Percentiles rank a stretch among this genome's conserved stretches.
These are phyloP conservation scores for Magnolia sinica DNA, from an alignment of 164 flowering plant genomes.

Conservation along the genomic window DNA sequence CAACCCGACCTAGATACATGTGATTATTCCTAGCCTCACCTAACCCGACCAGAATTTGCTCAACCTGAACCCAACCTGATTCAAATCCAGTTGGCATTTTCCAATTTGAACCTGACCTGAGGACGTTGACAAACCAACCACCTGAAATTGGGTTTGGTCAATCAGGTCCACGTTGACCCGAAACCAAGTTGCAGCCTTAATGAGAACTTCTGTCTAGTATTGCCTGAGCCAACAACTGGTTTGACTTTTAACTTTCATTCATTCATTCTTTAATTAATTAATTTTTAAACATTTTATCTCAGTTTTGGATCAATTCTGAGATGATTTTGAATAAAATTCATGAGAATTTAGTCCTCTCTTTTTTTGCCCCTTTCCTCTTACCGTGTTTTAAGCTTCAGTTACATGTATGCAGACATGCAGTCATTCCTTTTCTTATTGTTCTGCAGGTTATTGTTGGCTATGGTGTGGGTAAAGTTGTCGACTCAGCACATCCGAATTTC, in stretches of 20 bases:
- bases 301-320: background rate
- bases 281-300: background rate
- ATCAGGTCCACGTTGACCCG: too few relatives aligned
- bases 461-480: constrained; percentile 42
- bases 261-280: background rate
- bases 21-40: too few relatives aligned
- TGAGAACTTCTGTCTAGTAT: background rate
- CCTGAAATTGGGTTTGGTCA: too few relatives aligned
- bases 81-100: too few relatives aligned
- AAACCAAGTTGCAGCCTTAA: background rate
- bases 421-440: background rate
- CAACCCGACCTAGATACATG: too few relatives aligned
- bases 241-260: background rate
- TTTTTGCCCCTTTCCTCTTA: background rate
- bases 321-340: too few relatives aligned
- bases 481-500: constrained; percentile 36
- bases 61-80: too few relatives aligned
- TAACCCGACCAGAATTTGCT: too few relatives aligned
- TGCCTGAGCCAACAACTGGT: background rate
- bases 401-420: background rate
- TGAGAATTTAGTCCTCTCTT: too few relatives aligned
- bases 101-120: too few relatives aligned
- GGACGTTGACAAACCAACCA: too few relatives aligned
- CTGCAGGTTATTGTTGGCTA: constrained; percentile 18
- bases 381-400: background rate